Conservation (phyloP, 768 basidiomycete species). For the Candolleomyces aberdarensis region DNA sequence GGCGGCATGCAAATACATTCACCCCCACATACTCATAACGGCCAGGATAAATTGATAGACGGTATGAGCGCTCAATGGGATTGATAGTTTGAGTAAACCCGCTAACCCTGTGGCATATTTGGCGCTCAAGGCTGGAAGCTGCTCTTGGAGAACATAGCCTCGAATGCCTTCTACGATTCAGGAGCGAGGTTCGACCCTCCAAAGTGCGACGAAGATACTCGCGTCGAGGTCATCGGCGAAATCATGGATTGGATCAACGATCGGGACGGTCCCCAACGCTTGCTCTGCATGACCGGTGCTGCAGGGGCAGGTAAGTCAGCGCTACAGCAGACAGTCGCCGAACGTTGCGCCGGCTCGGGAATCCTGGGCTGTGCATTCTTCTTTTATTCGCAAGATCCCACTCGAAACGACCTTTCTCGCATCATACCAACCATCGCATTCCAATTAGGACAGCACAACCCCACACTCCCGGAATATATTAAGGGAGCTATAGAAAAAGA, state of each 20-base stretch:
- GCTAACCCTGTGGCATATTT: too few relatives aligned
- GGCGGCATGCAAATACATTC: too few relatives aligned
- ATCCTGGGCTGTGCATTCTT: background rate
- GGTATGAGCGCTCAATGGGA: too few relatives aligned
- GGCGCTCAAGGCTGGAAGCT: too few relatives aligned
- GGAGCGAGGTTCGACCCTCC: background rate
- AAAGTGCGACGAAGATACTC: background rate
- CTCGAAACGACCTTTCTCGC: background rate
- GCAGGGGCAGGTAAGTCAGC: conserved; percentile 7
- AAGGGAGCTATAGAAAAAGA: background rate
- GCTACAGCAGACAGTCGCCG: background rate
- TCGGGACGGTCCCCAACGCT: background rate
- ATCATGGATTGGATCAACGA: background rate
- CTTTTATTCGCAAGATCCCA: background rate
- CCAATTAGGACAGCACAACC: background rate
- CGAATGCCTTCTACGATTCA: background rate
- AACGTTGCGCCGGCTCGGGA: background rate
- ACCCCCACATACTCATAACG: too few relatives aligned
- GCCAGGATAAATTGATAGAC: too few relatives aligned
- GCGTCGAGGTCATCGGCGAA: background rate
- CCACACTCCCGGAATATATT: background rate
- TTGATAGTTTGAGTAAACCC: too few relatives aligned
- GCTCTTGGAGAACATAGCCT: too few relatives aligned
- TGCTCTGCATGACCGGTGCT: conserved; percentile 2
- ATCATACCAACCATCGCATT: conserved; percentile 4